phyloP scores from a whole-genome alignment of 805 yeast genomes.

The Yamadazyma paraphyllophila region DNA sequence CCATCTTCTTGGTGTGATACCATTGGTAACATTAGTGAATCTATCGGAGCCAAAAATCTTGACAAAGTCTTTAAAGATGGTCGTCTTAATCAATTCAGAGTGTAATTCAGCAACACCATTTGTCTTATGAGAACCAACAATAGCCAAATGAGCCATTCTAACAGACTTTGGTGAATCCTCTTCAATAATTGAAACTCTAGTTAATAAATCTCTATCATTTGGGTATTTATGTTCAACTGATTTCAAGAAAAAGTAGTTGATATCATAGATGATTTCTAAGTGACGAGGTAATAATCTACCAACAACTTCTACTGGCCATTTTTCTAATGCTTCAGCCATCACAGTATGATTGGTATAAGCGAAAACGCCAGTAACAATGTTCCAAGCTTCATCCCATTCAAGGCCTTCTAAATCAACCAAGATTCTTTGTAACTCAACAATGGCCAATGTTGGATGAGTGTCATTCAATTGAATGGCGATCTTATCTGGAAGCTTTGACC shows the following conservation, averaged over 20 bases:
- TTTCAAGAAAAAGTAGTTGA: conserved; percentile 77
- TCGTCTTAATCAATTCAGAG: conserved; percentile 84
- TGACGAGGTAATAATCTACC: conserved; percentile 85
- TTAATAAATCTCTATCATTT: conserved; percentile 59
- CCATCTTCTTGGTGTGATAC: conserved; percentile 97
- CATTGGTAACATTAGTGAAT: conserved; percentile 90
- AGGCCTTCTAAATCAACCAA: conserved; percentile 80
- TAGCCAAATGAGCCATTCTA: conserved; percentile 89
- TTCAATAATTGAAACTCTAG: conserved; percentile 80
- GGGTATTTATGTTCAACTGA: conserved; percentile 76
- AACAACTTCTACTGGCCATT: conserved; percentile 86
- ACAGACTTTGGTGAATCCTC: conserved; percentile 79
- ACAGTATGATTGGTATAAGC: conserved; percentile 96
- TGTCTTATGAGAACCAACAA: conserved; percentile 88
- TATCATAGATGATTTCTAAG: conserved; percentile 83
- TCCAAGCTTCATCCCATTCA: conserved; percentile 85
- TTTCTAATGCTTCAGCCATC: conserved; percentile 91
- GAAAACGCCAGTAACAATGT: conserved; percentile 72
- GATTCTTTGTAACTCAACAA: conserved; percentile 85
- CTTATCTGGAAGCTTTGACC: conserved; percentile 81
- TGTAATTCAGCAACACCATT: conserved; percentile 96
- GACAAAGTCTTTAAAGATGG: conserved; percentile 89
- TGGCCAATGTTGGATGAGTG: conserved; percentile 90
- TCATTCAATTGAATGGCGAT: conserved; percentile 92
- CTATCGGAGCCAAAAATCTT: conserved; percentile 75